Percentiles rank a stretch among this genome's conserved stretches.
phyloP scores from a whole-genome alignment of 768 basidiomycete genomes.

The Boletus fagicola region DNA sequence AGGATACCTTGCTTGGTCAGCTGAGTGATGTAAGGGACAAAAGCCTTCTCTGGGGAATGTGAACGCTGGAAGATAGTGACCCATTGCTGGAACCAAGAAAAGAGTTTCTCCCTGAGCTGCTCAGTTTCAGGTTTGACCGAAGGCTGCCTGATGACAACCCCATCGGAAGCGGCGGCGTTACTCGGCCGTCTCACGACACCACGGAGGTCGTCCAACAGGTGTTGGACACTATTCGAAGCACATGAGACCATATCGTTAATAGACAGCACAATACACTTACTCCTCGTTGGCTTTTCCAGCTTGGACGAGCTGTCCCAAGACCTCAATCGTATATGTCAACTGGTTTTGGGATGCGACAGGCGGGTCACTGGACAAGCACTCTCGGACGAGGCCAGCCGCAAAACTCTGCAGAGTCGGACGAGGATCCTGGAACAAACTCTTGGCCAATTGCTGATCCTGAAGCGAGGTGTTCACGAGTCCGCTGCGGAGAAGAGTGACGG shows the following conservation, averaged over 20 bases:
- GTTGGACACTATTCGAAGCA: conserved; percentile 49
- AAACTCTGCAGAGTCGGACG: conserved; percentile 77
- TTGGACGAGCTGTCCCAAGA: conserved; percentile 70
- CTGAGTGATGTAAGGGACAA: conserved; percentile 96
- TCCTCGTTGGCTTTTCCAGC: conserved; percentile 80
- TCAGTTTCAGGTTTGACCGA: conserved; percentile 69
- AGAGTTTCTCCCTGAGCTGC: conserved; percentile 70
- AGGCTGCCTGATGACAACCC: conserved; percentile 40
- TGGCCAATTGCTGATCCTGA: conserved; percentile 89
- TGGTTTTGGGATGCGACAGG: conserved; percentile 79
- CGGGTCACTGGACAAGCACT: conserved; percentile 79
- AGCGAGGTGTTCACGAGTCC: conserved; percentile 73
- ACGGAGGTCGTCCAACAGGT: conserved; percentile 79
- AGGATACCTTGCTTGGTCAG: conserved; percentile 95
- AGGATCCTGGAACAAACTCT: conserved; percentile 75
- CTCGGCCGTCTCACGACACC: conserved; percentile 54
- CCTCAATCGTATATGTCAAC: conserved; percentile 77
- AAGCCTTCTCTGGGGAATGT: conserved; percentile 87
- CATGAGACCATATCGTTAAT: background rate
- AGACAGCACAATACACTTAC: conserved; percentile 44
- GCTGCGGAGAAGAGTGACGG: conserved; percentile 81
- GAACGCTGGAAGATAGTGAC: conserved; percentile 91
- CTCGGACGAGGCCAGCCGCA: conserved; percentile 77
- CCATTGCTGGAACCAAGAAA: conserved; percentile 92
- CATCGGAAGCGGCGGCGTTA: conserved; percentile 39